Base-by-base conservation (phyloP, 2,329 filamentous ascomycete species). In the Aureobasidium lini region DNA sequence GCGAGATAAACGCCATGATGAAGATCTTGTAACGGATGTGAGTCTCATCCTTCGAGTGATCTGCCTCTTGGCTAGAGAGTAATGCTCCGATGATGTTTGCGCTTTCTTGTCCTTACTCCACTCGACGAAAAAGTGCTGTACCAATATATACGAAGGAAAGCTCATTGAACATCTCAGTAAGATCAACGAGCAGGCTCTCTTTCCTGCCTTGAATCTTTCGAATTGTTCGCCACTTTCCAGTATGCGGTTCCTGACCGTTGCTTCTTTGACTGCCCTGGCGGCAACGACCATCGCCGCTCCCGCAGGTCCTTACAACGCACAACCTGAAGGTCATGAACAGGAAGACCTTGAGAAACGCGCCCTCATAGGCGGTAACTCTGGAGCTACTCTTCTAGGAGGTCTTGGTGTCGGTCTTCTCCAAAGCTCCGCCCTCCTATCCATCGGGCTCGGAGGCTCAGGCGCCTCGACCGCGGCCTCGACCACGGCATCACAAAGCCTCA, bases 271-370 rank as follows among this genome's bases (percentile, higher is more conserved):
- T 39, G 53, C 34, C 31, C 31, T 57, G 34, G 42, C 42, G 31
- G 53, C 13, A 28, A 57, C 53, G 10, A 40, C 53, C 9, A 13
- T 57, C 40, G 53, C 53, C 18, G 53, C 53, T 13, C 53, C 53
- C 10, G 53, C 53, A 28, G 40, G 31, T 4, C 40, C 18, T 15
- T 47, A 47, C 23, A 37, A 31, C 15, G 11, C 29, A 16, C 16
- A 28, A 4, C n/a, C 7, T 11, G 23, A 52, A 9, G 23, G 11
- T 10, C 47, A 40, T 13, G 40, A 29, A 18, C 39, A 57, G 31
- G 13, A 47, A 10, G 16, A 46, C 11, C 48, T 52, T n/a, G 42
- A 47, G 34, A 46, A 47, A 16, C 53, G 53, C 6, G 40, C 39
- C 5, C 53, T 57, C 1, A 47, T 57, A 13, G 53, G 53, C 13